phyloP scores from a whole-genome alignment of 306 rosid species.

The Senna siamea region DNA sequence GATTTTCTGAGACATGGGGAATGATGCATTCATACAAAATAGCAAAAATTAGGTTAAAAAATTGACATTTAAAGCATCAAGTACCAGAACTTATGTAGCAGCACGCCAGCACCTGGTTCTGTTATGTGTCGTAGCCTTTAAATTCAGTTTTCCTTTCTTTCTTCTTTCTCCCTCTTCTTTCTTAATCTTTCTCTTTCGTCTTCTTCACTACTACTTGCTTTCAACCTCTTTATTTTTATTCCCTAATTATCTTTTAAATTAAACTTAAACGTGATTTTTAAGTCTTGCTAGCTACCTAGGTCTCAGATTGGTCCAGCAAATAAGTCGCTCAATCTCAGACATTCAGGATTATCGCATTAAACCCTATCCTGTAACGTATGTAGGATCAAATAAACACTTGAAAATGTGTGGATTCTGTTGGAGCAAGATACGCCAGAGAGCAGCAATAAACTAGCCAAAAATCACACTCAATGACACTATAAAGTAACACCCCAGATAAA shows the following conservation, averaged over 20 bases:
- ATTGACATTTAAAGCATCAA: slow-evolving; percentile 45
- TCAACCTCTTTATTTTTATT: background rate
- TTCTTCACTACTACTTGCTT: too few species aligned
- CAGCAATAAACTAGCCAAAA: background rate
- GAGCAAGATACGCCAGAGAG: background rate
- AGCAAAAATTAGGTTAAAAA: slow-evolving; percentile 44
- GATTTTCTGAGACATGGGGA: slow-evolving; percentile 53
- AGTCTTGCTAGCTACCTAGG: background rate
- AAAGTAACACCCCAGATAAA: background rate
- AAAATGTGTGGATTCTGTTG: too few species aligned
- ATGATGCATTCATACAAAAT: slow-evolving; percentile 51
- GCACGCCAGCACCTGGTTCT: slow-evolving; percentile 47
- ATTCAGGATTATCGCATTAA: background rate
- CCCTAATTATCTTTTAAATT: background rate
- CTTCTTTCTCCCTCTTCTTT: too few species aligned
- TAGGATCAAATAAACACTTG: too few species aligned
- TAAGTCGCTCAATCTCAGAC: background rate
- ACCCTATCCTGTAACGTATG: too few species aligned
- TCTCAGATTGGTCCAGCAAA: too few species aligned
- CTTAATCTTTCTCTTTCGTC: too few species aligned
- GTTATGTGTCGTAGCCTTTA: too few species aligned
- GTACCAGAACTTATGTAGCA: slow-evolving; percentile 45
- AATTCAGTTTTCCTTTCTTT: too few species aligned
- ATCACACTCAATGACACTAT: background rate
- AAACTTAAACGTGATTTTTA: background rate